A percentile compares a stretch with the other conserved stretches of the same genome.
Evolutionary conservation across 1,139 yeast species (phyloP).

Genomic region (Scheffersomyces segobiensis): DNA sequence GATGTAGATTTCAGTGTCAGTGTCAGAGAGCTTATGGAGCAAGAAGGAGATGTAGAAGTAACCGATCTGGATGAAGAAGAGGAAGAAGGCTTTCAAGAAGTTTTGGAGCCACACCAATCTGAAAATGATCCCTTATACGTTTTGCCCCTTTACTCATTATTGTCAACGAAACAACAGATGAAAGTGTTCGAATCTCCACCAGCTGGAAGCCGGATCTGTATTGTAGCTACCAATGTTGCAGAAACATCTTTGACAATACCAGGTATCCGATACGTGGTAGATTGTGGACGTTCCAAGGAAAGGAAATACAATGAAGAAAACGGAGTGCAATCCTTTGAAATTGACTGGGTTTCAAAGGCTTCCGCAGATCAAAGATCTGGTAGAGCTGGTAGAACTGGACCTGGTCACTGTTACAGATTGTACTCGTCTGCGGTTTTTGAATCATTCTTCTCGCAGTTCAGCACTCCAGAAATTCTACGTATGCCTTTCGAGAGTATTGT

Average conservation of each 20-base stretch:
- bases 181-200: constrained; percentile 89
- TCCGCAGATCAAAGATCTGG: constrained; percentile 96
- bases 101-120: constrained; percentile 71
- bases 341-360: constrained; percentile 94
- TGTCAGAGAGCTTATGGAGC: constrained; percentile 24
- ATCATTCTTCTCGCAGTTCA: constrained; percentile 76
- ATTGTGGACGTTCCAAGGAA: constrained; percentile 92
- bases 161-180: constrained; percentile 94
- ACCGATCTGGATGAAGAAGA: constrained; percentile 55
- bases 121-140: constrained; percentile 84
- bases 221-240: constrained; percentile 96
- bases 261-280: constrained; percentile 91
- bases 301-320: constrained; percentile 78
- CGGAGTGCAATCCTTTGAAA: constrained; percentile 90
- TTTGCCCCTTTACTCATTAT: constrained; percentile 84
- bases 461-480: constrained; percentile 85
- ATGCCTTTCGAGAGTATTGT: constrained; percentile 98
- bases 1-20: constrained; percentile 79
- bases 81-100: constrained; percentile 92
- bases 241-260: constrained; percentile 98
- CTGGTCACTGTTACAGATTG: constrained; percentile 94
- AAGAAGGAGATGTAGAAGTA: constrained; percentile 25
- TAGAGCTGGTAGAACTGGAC: constrained; percentile 99
- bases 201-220: constrained; percentile 78
- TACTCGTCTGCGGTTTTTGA: constrained; percentile 96